Percentiles rank a stretch among this genome's conserved stretches.
These are phyloP conservation scores for Cadophora luteo-olivacea DNA, from an alignment of 2,329 filamentous ascomycete species.

Conservation along the genomic window DNA sequence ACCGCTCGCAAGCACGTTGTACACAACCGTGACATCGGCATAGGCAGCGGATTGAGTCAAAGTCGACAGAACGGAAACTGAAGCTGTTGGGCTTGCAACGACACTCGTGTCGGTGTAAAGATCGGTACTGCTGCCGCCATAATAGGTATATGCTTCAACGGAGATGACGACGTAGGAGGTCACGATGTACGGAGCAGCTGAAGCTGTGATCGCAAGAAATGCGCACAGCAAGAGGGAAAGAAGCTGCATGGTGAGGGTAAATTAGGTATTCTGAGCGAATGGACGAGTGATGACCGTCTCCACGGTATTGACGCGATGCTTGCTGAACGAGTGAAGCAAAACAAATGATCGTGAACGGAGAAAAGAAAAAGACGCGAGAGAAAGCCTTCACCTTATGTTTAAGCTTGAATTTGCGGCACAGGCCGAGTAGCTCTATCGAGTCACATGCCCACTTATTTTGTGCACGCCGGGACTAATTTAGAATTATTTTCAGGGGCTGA, in stretches of 20 bases:
- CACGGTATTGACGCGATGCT: slow-evolving; percentile 16
- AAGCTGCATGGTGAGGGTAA: slow-evolving; percentile 19
- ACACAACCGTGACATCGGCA: slow-evolving; percentile 27
- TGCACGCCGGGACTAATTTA: slow-evolving; percentile 8
- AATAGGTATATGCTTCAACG: slow-evolving; percentile 28
- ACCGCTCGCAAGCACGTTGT: slow-evolving; percentile 24
- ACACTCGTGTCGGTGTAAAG: slow-evolving; percentile 25
- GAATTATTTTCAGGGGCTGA: not conserved
- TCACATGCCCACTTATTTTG: slow-evolving; percentile 7
- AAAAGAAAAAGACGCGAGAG: slow-evolving; percentile 3
- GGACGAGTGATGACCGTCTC: slow-evolving; percentile 31
- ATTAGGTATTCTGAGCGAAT: slow-evolving; percentile 22
- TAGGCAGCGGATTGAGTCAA: slow-evolving; percentile 23
- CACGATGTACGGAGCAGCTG: slow-evolving; percentile 34
- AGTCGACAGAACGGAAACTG: slow-evolving; percentile 20
- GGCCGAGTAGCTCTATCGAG: not conserved
- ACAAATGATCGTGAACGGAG: not conserved
- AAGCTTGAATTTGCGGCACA: slow-evolving; percentile 13
- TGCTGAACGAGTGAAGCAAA: slow-evolving; percentile 20
- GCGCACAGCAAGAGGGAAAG: slow-evolving; percentile 19
- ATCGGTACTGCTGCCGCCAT: not conserved
- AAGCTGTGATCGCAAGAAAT: slow-evolving; percentile 24
- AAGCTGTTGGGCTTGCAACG: slow-evolving; percentile 22
- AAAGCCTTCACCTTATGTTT: slow-evolving; percentile 20
- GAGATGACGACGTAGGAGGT: slow-evolving; percentile 34